These are phyloP conservation scores for Penicillium nordicum DNA, from an alignment of 2,329 filamentous ascomycete species.

Conservation along the genomic window DNA sequence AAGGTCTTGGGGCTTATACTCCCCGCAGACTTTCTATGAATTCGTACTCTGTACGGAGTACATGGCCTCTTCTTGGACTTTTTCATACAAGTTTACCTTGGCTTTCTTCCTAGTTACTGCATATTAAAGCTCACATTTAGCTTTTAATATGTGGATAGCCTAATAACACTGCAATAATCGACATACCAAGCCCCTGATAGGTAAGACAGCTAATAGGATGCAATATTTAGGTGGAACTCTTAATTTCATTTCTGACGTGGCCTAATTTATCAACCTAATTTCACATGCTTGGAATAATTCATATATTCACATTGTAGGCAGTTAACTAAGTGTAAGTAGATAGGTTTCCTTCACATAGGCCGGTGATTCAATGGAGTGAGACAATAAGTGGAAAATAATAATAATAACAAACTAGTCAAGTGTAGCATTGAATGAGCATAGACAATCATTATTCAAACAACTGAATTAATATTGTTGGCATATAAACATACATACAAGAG, in stretches of 20 bases:
- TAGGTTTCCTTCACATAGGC: not conserved
- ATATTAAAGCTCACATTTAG: not conserved
- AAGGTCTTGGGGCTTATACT: not conserved
- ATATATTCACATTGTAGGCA: not conserved
- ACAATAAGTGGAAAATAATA: not conserved
- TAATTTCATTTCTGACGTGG: not conserved
- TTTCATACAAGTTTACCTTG: not conserved
- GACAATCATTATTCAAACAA: not conserved
- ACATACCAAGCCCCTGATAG: slow-evolving; percentile 4
- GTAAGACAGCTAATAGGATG: not conserved
- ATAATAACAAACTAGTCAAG: not conserved
- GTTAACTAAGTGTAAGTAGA: not conserved
- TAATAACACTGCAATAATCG: not conserved
- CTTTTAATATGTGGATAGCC: not conserved
- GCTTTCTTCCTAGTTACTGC: not conserved
- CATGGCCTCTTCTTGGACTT: not conserved
- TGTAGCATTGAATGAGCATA: not conserved
- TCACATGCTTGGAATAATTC: not conserved
- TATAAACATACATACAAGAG: not conserved
- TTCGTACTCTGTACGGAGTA: too few relatives aligned
- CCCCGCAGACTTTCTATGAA: not conserved
- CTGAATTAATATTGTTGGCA: not conserved
- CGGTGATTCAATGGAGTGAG: not conserved
- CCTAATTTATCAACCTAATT: not conserved
- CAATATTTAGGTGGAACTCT: not conserved